Evolutionary conservation across 306 rosid genomes (phyloP).

Genomic region (Chamaecrista fasciculata): DNA sequence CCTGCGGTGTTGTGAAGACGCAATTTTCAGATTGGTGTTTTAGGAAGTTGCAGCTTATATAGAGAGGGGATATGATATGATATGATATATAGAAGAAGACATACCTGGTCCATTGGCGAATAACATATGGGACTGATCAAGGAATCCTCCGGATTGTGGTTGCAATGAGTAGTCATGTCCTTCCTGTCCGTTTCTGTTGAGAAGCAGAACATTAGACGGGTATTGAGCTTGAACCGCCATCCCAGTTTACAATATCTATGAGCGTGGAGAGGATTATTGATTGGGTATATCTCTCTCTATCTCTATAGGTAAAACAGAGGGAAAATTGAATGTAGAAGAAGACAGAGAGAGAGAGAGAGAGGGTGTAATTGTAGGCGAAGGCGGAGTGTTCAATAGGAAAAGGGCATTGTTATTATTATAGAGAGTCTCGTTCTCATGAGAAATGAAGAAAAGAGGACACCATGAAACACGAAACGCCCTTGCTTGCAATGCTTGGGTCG

Average conservation of each 20-base stretch:
- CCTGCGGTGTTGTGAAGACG: constrained; percentile 23
- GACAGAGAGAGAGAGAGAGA: constrained; percentile 1
- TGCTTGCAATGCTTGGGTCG: too few species aligned
- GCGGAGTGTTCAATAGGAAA: constrained; percentile 69
- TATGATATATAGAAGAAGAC: too few species aligned
- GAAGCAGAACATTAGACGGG: constrained; percentile 74
- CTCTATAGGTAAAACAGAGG: too few species aligned
- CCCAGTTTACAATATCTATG: neutral
- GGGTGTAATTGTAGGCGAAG: constrained; percentile 35
- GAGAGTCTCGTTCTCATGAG: too few species aligned
- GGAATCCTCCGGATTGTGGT: constrained; percentile 53
- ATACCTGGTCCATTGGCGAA: constrained; percentile 71
- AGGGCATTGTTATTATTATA: too few species aligned
- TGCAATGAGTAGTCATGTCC: constrained; percentile 67
- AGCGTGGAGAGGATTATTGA: neutral
- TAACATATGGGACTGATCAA: constrained; percentile 66
- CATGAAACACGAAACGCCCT: too few species aligned
- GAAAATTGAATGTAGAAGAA: too few species aligned
- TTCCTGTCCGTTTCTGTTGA: constrained; percentile 76
- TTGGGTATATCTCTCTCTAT: too few species aligned
- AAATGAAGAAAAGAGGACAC: constrained; percentile 27
- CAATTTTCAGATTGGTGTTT: neutral
- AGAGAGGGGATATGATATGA: too few species aligned
- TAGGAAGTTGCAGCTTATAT: neutral
- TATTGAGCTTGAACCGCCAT: constrained; percentile 99